These are phyloP conservation scores for Guyanaporus albipodus DNA, from an alignment of 768 basidiomycete genomes.

Conservation along the genomic window DNA sequence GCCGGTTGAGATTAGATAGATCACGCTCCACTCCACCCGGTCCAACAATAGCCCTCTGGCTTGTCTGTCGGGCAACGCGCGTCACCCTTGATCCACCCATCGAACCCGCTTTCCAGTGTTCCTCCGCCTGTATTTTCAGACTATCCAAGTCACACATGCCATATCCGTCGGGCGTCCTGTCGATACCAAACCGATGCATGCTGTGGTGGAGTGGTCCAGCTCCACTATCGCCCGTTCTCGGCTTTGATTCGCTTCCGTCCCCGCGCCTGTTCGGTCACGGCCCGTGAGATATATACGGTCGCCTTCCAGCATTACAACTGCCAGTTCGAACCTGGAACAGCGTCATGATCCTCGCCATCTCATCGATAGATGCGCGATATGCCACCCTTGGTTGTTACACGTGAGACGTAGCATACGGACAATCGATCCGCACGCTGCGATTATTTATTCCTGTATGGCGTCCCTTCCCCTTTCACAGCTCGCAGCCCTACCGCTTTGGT, in stretches of 20 bases:
- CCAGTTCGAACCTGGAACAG: background rate
- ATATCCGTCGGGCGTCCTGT: constrained; percentile 13
- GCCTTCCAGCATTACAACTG: background rate
- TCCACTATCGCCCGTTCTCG: constrained; percentile 18
- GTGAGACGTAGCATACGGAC: background rate
- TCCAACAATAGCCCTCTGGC: constrained; percentile 15
- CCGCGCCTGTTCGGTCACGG: no score
- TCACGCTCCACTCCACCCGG: background rate
- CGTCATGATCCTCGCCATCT: constrained; percentile 13
- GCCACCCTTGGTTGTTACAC: background rate
- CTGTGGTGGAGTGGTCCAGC: constrained; percentile 9
- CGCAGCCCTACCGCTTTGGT: constrained; percentile 4
- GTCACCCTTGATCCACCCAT: background rate
- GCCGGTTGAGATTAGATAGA: constrained; percentile 17
- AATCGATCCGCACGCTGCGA: constrained; percentile 16
- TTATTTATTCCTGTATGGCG: constrained; percentile 6
- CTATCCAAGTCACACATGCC: constrained; percentile 1
- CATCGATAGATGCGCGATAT: constrained; percentile 23
- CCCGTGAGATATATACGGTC: background rate
- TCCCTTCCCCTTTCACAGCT: constrained; percentile 8
- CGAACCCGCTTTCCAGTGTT: background rate
- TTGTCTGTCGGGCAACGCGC: constrained; percentile 5
- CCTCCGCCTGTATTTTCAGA: constrained; percentile 3
- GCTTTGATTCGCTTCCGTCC: background rate
- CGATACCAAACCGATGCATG: constrained; percentile 20